Percentiles rank a stretch among this genome's conserved stretches.
These are phyloP conservation scores for Saccharomyces hybrid DNA, from an alignment of 1,139 yeast species.

Conservation along the genomic window DNA sequence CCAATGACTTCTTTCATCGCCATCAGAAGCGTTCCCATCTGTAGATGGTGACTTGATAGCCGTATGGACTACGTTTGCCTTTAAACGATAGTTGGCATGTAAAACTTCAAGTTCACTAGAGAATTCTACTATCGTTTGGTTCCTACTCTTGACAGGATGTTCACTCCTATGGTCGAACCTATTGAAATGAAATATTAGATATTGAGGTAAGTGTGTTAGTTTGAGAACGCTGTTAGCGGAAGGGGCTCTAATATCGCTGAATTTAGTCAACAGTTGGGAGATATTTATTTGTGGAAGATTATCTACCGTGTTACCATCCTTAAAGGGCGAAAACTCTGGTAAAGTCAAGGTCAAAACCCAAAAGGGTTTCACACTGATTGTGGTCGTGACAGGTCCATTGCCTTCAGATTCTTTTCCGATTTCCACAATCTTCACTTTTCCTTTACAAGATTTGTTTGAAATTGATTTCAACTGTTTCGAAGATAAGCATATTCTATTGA, in stretches of 20 bases:
- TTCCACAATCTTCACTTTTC: constrained; percentile 36
- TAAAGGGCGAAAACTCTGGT: constrained; percentile 52
- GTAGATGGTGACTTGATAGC: constrained; percentile 8
- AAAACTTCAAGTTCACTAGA: constrained; percentile 34
- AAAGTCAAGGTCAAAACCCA: constrained; percentile 53
- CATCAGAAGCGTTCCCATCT: constrained; percentile 14
- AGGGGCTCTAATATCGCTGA: constrained; percentile 31
- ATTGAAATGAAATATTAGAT: constrained; percentile 49
- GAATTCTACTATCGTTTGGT: constrained; percentile 59
- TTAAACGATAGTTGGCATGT: constrained; percentile 38
- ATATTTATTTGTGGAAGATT: constrained; percentile 50
- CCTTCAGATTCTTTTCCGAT: background rate
- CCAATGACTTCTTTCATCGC: constrained; percentile 39
- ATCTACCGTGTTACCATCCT: constrained; percentile 35
- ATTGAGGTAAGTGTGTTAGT: constrained; percentile 44
- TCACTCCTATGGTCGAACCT: constrained; percentile 40
- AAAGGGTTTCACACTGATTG: constrained; percentile 36
- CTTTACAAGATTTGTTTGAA: constrained; percentile 41
- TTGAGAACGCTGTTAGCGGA: constrained; percentile 18
- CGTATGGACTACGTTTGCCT: constrained; percentile 48
- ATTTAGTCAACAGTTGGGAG: constrained; percentile 41
- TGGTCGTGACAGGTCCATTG: background rate
- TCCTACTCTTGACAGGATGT: constrained; percentile 38
- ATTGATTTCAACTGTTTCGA: constrained; percentile 27
- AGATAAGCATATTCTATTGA: constrained; percentile 42